Evolutionary conservation across 768 basidiomycete species (phyloP).

Genomic region (Hypholoma sublateritium): DNA sequence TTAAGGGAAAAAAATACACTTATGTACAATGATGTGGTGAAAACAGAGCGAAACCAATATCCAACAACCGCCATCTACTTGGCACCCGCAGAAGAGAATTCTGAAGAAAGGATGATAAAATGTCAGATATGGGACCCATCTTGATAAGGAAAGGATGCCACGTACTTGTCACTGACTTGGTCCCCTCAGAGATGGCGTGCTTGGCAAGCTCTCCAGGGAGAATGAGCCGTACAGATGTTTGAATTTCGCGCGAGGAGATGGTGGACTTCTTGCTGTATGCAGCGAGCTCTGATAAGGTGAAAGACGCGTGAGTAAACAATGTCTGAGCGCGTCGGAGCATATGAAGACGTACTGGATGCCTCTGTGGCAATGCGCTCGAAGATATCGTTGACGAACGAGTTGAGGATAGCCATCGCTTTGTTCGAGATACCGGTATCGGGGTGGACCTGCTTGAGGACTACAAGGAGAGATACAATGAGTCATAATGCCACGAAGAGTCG

Average conservation of each 20-base stretch:
- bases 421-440: conserved; percentile 99
- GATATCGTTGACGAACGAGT: conserved; percentile 95
- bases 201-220: conserved; percentile 97
- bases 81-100: conserved; percentile 60
- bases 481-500: neutral
- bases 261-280: conserved; percentile 99
- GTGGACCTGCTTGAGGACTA: conserved; percentile 97
- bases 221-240: conserved; percentile 93
- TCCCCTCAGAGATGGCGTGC: conserved; percentile 97
- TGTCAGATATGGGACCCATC: conserved; percentile 6
- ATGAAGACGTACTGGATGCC: conserved; percentile 67
- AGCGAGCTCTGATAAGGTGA: conserved; percentile 69
- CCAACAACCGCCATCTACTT: conserved; percentile 36
- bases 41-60: conserved; percentile 16
- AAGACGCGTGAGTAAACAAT: conserved; percentile 3
- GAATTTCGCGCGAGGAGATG: conserved; percentile 97
- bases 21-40: conserved; percentile 21
- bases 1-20: conserved; percentile 26
- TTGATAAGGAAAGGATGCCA: conserved; percentile 3
- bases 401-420: conserved; percentile 98
- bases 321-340: neutral
- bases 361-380: conserved; percentile 91
- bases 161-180: conserved; percentile 57
- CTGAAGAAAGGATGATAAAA: conserved; percentile 31
- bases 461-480: conserved; percentile 67